Percentiles rank a stretch among this genome's conserved stretches.
Evolutionary conservation across 257 asterid genomes (phyloP).

Genomic region (Leptodermis oblonga): DNA sequence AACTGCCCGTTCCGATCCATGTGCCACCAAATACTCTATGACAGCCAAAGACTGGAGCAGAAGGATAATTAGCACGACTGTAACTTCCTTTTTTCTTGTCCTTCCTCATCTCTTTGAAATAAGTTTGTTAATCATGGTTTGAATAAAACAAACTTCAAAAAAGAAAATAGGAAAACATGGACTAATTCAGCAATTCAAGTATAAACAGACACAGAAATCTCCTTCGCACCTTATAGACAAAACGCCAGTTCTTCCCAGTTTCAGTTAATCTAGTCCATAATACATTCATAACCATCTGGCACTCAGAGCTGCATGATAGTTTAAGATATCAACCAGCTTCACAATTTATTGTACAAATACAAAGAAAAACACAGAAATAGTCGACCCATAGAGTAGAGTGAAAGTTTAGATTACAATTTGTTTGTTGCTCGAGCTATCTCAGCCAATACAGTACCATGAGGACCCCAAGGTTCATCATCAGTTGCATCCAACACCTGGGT

Average conservation of each 20-base stretch:
- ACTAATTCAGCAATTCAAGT: neutral
- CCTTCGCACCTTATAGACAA: slow-evolving; percentile 67
- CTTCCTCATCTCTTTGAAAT: neutral
- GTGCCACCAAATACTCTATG: slow-evolving; percentile 91
- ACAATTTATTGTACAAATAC: neutral
- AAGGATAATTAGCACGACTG: slow-evolving; percentile 11
- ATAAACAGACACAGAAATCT: slow-evolving; percentile 2
- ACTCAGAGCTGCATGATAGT: slow-evolving; percentile 67
- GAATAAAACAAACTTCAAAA: slow-evolving; percentile 13
- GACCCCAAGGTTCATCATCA: slow-evolving; percentile 98
- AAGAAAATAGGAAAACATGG: slow-evolving; percentile 6
- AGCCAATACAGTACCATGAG: slow-evolving; percentile 92
- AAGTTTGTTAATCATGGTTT: slow-evolving; percentile 6
- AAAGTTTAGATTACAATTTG: slow-evolving; percentile 52
- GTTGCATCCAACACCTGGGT: slow-evolving; percentile 90
- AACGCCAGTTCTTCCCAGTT: slow-evolving; percentile 88
- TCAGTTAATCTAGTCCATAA: slow-evolving; percentile 83
- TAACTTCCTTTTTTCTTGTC: neutral
- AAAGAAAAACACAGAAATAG: slow-evolving; percentile 16
- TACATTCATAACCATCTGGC: slow-evolving; percentile 88
- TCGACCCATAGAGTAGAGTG: neutral
- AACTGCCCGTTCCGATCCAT: slow-evolving; percentile 96
- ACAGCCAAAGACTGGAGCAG: slow-evolving; percentile 71
- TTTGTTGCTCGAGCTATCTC: slow-evolving; percentile 92
- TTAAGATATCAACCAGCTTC: slow-evolving; percentile 30